Conservation (phyloP, 345 rosid genomes). For the Eucalyptus cloeziana region DNA sequence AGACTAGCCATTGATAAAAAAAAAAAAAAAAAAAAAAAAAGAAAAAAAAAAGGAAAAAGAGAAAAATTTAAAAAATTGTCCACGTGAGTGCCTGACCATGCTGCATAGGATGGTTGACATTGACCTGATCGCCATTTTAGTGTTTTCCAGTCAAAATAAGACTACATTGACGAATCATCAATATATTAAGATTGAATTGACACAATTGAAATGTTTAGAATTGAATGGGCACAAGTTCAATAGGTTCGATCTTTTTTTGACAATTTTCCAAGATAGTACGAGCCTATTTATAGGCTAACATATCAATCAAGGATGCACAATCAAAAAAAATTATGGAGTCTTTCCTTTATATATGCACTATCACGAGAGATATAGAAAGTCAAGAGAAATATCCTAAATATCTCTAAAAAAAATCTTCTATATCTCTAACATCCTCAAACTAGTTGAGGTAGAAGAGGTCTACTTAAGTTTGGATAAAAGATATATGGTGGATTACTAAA, state of each 20-base stretch:
- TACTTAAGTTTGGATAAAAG: neutral
- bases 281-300: neutral
- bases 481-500: neutral
- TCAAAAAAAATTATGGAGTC: neutral
- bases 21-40: too few relatives aligned
- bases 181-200: neutral
- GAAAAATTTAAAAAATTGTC: too few relatives aligned
- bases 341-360: neutral
- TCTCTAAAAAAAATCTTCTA: neutral
- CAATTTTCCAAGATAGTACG: too few relatives aligned
- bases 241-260: too few relatives aligned
- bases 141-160: neutral
- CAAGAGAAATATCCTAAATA: neutral
- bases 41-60: too few relatives aligned
- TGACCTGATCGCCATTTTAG: too few relatives aligned
- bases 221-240: neutral
- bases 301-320: neutral
- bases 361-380: neutral
- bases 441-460: neutral
- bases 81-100: neutral
- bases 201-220: too few relatives aligned
- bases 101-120: accelerated
- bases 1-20: neutral
- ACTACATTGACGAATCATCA: too few relatives aligned
- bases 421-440: neutral